Evolutionary conservation across 352 stramenopile genomes (phyloP).

Genomic region (Proteromonas lacertae): DNA sequence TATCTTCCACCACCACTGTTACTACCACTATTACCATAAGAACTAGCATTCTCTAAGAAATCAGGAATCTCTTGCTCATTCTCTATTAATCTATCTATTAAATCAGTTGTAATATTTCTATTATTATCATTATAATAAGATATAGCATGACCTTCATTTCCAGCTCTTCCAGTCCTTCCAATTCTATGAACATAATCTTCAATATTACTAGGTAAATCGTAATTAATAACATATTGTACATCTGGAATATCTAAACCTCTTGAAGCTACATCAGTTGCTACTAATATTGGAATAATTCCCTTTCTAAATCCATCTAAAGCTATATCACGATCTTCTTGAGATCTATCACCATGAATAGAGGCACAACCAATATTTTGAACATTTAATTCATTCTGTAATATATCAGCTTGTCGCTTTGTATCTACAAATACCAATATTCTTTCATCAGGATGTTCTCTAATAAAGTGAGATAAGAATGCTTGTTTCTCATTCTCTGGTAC

Average conservation of each 20-base stretch:
- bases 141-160: conserved; percentile 46
- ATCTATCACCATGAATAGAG: conserved; percentile 89
- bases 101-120: conserved; percentile 69
- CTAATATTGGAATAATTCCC: conserved; percentile 52
- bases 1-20: conserved; percentile 17
- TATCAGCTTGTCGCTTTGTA: conserved; percentile 88
- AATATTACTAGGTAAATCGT: conserved; percentile 1
- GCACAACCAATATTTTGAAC: conserved; percentile 55
- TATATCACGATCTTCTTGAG: conserved; percentile 60
- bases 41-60: conserved; percentile 69
- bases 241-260: conserved; percentile 83
- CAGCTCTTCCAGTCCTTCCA: too few species aligned
- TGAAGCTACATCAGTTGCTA: conserved; percentile 87
- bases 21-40: conserved; percentile 19
- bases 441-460: conserved; percentile 18
- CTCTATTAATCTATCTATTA: conserved; percentile 71
- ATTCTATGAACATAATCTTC: conserved; percentile 3
- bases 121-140: conserved; percentile 98
- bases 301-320: conserved; percentile 11
- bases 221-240: not conserved
- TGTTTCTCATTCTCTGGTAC: conserved; percentile 85
- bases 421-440: conserved; percentile 60
- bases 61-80: conserved; percentile 66
- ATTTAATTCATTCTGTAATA: conserved; percentile 61
- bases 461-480: conserved; percentile 66